phyloP scores from a whole-genome alignment of 805 yeast species.

The Metschnikowia peoriensis region DNA sequence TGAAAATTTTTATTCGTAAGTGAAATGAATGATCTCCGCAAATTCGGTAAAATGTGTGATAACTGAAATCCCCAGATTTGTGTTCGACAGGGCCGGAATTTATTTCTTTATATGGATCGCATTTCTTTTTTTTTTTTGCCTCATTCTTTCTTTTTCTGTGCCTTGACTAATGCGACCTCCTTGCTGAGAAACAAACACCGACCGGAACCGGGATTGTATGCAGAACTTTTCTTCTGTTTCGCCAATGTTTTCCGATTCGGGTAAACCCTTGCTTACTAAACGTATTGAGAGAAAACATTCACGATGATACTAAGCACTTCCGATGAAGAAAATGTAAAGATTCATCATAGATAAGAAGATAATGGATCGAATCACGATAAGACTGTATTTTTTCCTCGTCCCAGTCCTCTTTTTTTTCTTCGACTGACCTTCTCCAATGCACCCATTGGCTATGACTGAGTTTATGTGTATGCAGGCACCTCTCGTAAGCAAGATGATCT shows the following conservation, averaged over 20 bases:
- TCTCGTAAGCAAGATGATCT: neutral
- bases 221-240: neutral
- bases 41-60: neutral
- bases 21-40: neutral
- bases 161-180: slow-evolving; percentile 1
- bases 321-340: neutral
- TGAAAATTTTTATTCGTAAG: no score
- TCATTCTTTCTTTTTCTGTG: neutral
- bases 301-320: neutral
- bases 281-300: neutral
- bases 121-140: slow-evolving; percentile 4
- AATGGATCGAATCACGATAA: no score
- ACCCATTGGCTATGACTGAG: slow-evolving; percentile 1
- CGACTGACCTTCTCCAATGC: neutral
- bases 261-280: slow-evolving; percentile 2
- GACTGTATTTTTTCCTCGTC: neutral
- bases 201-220: slow-evolving; percentile 1
- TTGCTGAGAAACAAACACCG: neutral
- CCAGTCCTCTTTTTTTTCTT: neutral
- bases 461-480: neutral
- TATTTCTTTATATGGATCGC: slow-evolving; percentile 4
- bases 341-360: no score
- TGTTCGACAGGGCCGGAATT: neutral
- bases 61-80: neutral
- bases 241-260: slow-evolving; percentile 5